Conservation (phyloP, 192 early-diverging fungal species). For the Rhizoclosmatium sp. region DNA sequence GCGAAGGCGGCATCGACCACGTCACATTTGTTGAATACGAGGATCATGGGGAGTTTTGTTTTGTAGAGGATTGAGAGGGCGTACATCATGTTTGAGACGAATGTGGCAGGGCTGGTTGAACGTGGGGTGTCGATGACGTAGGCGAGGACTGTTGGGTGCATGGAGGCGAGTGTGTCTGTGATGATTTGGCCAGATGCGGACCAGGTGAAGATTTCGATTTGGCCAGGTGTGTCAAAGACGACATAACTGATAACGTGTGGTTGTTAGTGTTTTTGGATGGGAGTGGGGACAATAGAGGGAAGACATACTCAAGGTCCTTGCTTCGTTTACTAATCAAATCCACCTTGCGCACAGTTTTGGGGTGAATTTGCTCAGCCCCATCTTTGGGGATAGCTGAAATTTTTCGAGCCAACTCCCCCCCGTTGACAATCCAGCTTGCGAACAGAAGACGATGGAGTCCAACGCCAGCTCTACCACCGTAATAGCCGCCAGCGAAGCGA, state of each 20-base stretch:
- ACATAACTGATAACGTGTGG: slow-evolving; percentile 65
- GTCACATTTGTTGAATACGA: slow-evolving; percentile 97
- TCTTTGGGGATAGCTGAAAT: no score
- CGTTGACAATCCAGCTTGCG: no score
- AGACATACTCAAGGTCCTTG: slow-evolving; percentile 67
- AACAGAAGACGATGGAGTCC: no score
- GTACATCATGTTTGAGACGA: slow-evolving; percentile 99
- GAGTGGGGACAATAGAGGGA: not conserved
- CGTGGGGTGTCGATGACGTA: slow-evolving; percentile 98
- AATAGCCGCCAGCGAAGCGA: no score
- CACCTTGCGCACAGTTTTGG: no score
- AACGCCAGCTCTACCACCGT: no score
- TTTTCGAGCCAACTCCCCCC: no score
- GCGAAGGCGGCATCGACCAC: slow-evolving; percentile 91
- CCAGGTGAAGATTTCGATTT: slow-evolving; percentile 99
- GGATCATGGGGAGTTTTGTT: slow-evolving; percentile 93
- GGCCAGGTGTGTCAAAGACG: slow-evolving; percentile 94
- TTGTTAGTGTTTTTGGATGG: slow-evolving; percentile 7
- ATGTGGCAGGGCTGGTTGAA: slow-evolving; percentile 89
- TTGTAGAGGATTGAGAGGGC: slow-evolving; percentile 98
- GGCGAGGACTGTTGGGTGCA: slow-evolving; percentile 88
- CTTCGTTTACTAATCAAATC: slow-evolving; percentile 83
- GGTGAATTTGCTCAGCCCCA: no score
- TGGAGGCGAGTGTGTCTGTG: slow-evolving; percentile 89
- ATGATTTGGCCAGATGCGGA: slow-evolving; percentile 96